These are phyloP conservation scores for Cladosporium sp. DNA, from an alignment of 2,329 filamentous ascomycete genomes.

Conservation along the genomic window DNA sequence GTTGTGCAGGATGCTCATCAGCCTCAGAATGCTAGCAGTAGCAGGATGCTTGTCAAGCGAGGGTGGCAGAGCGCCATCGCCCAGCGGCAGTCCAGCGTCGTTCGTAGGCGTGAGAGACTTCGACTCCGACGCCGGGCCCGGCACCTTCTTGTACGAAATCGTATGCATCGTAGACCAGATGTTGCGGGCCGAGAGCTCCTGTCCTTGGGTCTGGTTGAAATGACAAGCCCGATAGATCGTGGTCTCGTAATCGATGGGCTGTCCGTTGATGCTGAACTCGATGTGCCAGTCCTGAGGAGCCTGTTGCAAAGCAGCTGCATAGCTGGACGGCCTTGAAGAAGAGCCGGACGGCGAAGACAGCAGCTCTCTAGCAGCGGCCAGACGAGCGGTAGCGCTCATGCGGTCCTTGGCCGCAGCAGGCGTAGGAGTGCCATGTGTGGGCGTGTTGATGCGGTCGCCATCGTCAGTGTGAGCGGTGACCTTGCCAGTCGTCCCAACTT, in stretches of 20 bases:
- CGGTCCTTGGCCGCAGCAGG: slow-evolving; percentile 24
- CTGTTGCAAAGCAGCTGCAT: slow-evolving; percentile 75
- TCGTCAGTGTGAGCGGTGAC: slow-evolving; percentile 89
- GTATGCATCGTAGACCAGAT: slow-evolving; percentile 88
- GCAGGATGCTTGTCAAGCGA: slow-evolving; percentile 78
- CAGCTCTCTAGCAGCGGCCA: slow-evolving; percentile 29
- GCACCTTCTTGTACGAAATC: slow-evolving; percentile 82
- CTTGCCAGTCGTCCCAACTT: slow-evolving; percentile 78
- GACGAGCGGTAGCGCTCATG: slow-evolving; percentile 25
- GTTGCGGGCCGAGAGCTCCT: slow-evolving; percentile 60
- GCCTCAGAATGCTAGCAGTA: slow-evolving; percentile 77
- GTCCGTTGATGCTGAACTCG: slow-evolving; percentile 82
- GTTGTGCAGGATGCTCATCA: slow-evolving; percentile 86
- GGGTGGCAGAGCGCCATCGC: slow-evolving; percentile 60
- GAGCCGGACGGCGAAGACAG: slow-evolving; percentile 42
- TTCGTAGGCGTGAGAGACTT: slow-evolving; percentile 46
- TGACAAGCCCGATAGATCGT: slow-evolving; percentile 95
- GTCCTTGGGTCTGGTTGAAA: slow-evolving; percentile 53
- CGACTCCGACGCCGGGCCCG: slow-evolving; percentile 70
- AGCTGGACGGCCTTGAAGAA: slow-evolving; percentile 61
- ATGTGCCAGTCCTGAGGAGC: slow-evolving; percentile 93
- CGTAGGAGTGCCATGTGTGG: slow-evolving; percentile 52
- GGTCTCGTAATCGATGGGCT: slow-evolving; percentile 80
- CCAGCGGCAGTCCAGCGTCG: slow-evolving; percentile 44
- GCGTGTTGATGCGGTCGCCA: slow-evolving; percentile 78